Percentiles rank a stretch among this genome's conserved stretches.
These are phyloP conservation scores for Paraphaeosphaeria minitans DNA, from an alignment of 2,329 filamentous ascomycete species.

Conservation along the genomic window DNA sequence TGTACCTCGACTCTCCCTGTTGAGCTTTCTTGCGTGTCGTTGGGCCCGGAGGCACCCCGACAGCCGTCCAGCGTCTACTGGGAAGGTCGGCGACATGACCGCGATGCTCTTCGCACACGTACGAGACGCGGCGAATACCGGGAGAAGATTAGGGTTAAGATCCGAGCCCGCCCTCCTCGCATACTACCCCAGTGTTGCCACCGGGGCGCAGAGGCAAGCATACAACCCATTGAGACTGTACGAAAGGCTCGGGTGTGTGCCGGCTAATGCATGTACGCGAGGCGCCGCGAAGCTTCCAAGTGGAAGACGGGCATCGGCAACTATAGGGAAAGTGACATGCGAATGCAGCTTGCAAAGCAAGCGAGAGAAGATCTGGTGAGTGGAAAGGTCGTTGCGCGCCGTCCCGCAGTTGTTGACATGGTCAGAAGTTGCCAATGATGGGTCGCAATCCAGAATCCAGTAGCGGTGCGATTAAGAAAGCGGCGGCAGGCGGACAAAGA, in stretches of 20 bases:
- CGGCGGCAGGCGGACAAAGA: conserved; percentile 9
- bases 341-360: conserved; percentile 42
- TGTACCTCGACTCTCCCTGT: conserved; percentile 55
- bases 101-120: conserved; percentile 53
- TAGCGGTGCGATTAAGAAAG: conserved; percentile 10
- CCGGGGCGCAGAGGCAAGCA: conserved; percentile 44
- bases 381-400: conserved; percentile 27
- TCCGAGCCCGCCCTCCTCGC: conserved; percentile 73
- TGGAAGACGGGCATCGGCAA: conserved; percentile 76
- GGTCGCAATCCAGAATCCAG: conserved; percentile 21
- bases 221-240: conserved; percentile 58
- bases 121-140: conserved; percentile 62
- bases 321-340: conserved; percentile 80
- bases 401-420: conserved; percentile 34
- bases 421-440: conserved; percentile 28
- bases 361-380: conserved; percentile 40
- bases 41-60: conserved; percentile 24
- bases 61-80: conserved; percentile 61
- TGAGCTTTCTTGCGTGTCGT: conserved; percentile 26
- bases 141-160: conserved; percentile 94
- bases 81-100: conserved; percentile 69
- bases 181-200: conserved; percentile 38
- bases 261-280: conserved; percentile 41
- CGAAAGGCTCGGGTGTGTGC: conserved; percentile 67
- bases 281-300: conserved; percentile 57